Conservation (phyloP, 225 moss, liverwort and hornwort species). For the Bryoerythrophyllum caledonicum region DNA sequence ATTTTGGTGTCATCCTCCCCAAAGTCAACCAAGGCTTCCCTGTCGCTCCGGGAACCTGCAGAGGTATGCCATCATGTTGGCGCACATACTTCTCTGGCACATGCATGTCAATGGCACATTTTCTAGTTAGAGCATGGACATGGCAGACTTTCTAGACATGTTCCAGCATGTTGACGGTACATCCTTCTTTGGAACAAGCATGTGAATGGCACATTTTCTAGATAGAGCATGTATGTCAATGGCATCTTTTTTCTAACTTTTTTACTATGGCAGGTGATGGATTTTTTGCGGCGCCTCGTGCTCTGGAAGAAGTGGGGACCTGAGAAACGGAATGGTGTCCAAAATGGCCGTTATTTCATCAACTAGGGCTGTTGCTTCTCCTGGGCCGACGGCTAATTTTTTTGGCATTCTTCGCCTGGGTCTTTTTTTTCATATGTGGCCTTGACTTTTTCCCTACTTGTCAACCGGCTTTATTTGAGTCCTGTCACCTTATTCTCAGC, state of each 20-base stretch:
- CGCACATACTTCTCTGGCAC: not conserved
- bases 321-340: constrained; percentile 25
- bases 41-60: constrained; percentile 71
- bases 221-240: too few relatives aligned
- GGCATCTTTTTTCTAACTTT: too few relatives aligned
- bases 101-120: too few relatives aligned
- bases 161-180: not conserved
- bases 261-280: constrained; percentile 30
- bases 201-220: too few relatives aligned
- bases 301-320: constrained; percentile 43
- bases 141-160: too few relatives aligned
- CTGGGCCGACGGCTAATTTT: not conserved
- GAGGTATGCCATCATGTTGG: constrained; percentile 46
- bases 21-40: constrained; percentile 61
- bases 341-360: constrained; percentile 30
- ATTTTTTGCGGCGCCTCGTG: constrained; percentile 39
- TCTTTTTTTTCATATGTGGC: not conserved
- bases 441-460: constrained; percentile 27
- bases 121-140: too few relatives aligned
- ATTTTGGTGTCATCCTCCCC: constrained; percentile 71
- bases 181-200: not conserved
- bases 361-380: constrained; percentile 7
- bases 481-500: constrained; percentile 29
- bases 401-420: constrained; percentile 16
- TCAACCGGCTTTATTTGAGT: constrained; percentile 24